Percentiles rank a stretch among this genome's conserved stretches.
Evolutionary conservation across 192 early-diverging fungal genomes (phyloP).

Genomic region (Allomyces arbusculus): DNA sequence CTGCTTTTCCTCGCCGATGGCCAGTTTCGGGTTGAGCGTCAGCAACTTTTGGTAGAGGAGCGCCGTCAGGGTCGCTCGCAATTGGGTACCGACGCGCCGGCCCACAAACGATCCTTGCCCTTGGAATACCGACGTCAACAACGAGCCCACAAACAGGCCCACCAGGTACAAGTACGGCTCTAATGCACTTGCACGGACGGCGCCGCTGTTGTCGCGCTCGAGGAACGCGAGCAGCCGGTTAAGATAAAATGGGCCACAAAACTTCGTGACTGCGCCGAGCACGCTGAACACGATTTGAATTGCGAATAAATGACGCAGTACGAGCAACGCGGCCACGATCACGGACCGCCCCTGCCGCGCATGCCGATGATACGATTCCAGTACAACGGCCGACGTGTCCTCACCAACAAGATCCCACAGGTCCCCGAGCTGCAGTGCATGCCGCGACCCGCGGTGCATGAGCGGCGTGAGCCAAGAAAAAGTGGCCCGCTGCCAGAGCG

Average conservation of each 20-base stretch:
- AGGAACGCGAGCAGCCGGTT: neutral
- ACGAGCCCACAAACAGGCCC: neutral
- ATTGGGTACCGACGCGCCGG: neutral
- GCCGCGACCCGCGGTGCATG: no score
- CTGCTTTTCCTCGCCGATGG: neutral
- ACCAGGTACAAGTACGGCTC: neutral
- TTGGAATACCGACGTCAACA: neutral
- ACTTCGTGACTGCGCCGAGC: neutral
- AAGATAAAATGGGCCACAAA: neutral
- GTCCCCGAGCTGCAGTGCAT: no score
- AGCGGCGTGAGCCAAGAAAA: no score
- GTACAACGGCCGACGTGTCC: no score
- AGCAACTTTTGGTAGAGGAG: neutral
- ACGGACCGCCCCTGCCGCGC: neutral
- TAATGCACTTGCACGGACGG: neutral
- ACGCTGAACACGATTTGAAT: neutral
- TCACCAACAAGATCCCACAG: no score
- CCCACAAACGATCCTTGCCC: neutral
- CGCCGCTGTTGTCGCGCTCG: neutral
- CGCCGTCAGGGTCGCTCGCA: neutral
- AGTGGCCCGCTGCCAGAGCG: no score
- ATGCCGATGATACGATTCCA: slow-evolving; percentile 1
- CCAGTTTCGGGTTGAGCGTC: neutral
- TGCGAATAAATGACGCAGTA: neutral
- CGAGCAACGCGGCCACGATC: neutral